Evolutionary conservation across 2,329 filamentous ascomycete species (phyloP).

Genomic region (Dothistroma pini): DNA sequence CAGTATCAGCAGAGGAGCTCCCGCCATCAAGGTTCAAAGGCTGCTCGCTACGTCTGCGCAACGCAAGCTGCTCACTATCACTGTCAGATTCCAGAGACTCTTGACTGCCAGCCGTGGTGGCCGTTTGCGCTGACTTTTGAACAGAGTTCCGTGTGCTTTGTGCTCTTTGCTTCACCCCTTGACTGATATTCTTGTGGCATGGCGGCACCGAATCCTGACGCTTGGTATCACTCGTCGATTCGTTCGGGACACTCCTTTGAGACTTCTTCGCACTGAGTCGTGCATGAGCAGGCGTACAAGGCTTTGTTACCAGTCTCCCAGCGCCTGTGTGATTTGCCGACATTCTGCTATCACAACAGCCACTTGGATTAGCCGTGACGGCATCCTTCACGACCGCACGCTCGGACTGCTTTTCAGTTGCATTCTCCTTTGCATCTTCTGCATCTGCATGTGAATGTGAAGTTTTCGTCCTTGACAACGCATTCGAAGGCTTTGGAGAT

Average conservation of each 20-base stretch:
- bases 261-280: not conserved
- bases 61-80: not conserved
- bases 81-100: not conserved
- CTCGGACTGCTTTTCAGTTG: not conserved
- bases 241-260: not conserved
- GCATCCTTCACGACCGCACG: too few species aligned
- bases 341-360: not conserved
- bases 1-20: not conserved
- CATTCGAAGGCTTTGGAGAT: not conserved
- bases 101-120: too few species aligned
- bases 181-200: not conserved
- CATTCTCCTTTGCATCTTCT: not conserved
- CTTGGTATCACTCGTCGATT: not conserved
- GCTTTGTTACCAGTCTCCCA: not conserved
- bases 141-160: not conserved
- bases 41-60: not conserved
- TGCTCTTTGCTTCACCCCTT: not conserved
- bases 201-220: not conserved
- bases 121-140: too few species aligned
- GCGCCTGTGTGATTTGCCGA: not conserved
- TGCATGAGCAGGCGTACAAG: not conserved
- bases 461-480: not conserved
- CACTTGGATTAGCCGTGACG: not conserved
- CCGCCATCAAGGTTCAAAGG: not conserved
- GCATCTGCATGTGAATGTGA: not conserved